phyloP scores from a whole-genome alignment of 129 eudicot genomes.

The Saposhnikovia divaricata region DNA sequence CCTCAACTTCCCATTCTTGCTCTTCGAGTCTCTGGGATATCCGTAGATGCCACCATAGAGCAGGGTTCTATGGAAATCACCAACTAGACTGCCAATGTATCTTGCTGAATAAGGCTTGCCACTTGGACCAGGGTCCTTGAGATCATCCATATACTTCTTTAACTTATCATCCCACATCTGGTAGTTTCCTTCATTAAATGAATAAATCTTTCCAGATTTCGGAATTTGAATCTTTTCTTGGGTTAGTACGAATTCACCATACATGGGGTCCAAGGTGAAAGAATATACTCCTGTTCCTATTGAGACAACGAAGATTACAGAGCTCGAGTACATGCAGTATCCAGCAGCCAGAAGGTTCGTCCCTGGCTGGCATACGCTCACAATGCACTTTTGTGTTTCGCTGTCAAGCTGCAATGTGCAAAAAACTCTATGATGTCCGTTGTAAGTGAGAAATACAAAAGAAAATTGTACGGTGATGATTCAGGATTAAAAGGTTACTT shows the following conservation, averaged over 20 bases:
- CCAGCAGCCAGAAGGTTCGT: slow-evolving; percentile 93
- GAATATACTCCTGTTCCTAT: slow-evolving; percentile 71
- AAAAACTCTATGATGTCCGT: neutral
- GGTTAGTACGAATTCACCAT: slow-evolving; percentile 89
- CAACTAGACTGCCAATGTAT: slow-evolving; percentile 91
- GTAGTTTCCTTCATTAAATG: slow-evolving; percentile 93
- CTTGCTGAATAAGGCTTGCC: slow-evolving; percentile 92
- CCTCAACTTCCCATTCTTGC: slow-evolving; percentile 93
- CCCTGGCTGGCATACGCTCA: slow-evolving; percentile 91
- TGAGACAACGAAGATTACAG: slow-evolving; percentile 76
- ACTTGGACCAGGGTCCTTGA: slow-evolving; percentile 87
- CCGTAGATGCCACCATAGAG: slow-evolving; percentile 95
- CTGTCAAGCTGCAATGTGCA: slow-evolving; percentile 54
- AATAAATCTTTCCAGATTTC: slow-evolving; percentile 76
- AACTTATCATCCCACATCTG: slow-evolving; percentile 93
- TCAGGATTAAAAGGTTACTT: neutral
- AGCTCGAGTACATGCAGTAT: slow-evolving; percentile 98
- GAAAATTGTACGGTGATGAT: neutral
- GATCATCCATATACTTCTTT: slow-evolving; percentile 77
- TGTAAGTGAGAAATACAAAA: neutral
- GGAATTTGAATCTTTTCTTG: slow-evolving; percentile 84
- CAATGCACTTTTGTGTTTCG: slow-evolving; percentile 54
- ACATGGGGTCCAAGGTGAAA: slow-evolving; percentile 89
- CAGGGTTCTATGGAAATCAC: slow-evolving; percentile 83
- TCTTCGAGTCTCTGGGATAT: slow-evolving; percentile 78